Conservation (phyloP, 2,329 filamentous ascomycete genomes). For the Colletotrichum destructivum region DNA sequence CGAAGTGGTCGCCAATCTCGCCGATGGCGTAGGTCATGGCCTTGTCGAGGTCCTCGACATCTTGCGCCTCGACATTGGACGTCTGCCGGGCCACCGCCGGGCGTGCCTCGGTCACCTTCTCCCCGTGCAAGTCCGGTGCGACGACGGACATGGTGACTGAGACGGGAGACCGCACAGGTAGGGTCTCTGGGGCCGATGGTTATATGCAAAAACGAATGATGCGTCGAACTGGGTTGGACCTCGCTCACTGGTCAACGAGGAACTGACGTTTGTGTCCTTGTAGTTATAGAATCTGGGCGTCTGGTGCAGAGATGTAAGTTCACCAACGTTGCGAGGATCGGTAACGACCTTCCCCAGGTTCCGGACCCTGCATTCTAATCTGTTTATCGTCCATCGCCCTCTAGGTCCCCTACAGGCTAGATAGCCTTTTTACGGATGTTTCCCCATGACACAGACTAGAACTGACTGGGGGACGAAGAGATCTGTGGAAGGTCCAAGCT, state of each 20-base stretch:
- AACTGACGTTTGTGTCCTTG: too few relatives aligned
- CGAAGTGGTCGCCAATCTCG: conserved; percentile 33
- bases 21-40: conserved; percentile 34
- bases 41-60: conserved; percentile 27
- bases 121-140: conserved; percentile 1
- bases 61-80: conserved; percentile 16
- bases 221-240: not conserved
- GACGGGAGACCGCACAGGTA: not conserved
- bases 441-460: conserved; percentile 23
- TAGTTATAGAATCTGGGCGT: not conserved
- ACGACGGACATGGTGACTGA: conserved; percentile 16
- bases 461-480: not conserved
- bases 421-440: conserved; percentile 27
- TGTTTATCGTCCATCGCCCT: not conserved
- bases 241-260: too few relatives aligned
- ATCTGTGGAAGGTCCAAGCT: conserved; percentile 37
- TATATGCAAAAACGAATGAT: not conserved
- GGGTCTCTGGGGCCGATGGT: too few relatives aligned
- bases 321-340: not conserved
- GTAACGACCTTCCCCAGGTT: conserved; percentile 4
- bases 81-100: not conserved
- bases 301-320: not conserved
- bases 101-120: conserved; percentile 4
- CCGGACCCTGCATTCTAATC: not conserved
- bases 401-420: conserved; percentile 20